Evolutionary conservation across 352 stramenopile species (phyloP).

Genomic region (Blastocystis sp.): DNA sequence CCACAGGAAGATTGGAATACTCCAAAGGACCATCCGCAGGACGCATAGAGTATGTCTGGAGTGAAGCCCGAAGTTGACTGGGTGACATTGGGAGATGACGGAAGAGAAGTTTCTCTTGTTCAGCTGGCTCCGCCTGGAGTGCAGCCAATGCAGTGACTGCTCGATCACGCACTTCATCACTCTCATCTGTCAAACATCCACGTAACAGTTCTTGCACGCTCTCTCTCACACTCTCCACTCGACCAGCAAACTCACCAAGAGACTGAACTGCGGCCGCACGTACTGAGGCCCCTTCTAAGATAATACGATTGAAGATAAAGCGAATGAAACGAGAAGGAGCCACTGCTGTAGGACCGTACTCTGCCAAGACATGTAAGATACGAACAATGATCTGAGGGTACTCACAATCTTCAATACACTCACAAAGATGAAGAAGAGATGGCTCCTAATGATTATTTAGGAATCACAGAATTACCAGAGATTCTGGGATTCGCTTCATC

Average conservation of each 20-base stretch:
- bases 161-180: slow-evolving; percentile 55
- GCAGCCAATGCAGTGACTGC: slow-evolving; percentile 13
- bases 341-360: slow-evolving; percentile 87
- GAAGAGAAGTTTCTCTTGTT: neutral
- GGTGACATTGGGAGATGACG: neutral
- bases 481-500: slow-evolving; percentile 91
- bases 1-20: slow-evolving; percentile 79
- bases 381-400: slow-evolving; percentile 79
- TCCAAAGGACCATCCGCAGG: slow-evolving; percentile 78
- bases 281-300: slow-evolving; percentile 94
- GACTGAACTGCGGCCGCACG: slow-evolving; percentile 91
- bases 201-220: slow-evolving; percentile 89
- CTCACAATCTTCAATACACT: slow-evolving; percentile 98
- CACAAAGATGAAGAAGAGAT: slow-evolving; percentile 92
- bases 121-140: slow-evolving; percentile 56
- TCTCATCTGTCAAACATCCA: slow-evolving; percentile 65
- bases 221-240: slow-evolving; percentile 84
- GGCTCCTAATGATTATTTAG: slow-evolving; percentile 80
- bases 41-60: slow-evolving; percentile 81
- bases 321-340: slow-evolving; percentile 94
- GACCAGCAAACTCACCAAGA: slow-evolving; percentile 90
- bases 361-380: slow-evolving; percentile 62
- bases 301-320: slow-evolving; percentile 99
- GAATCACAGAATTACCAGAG: slow-evolving; percentile 66
- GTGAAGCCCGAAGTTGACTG: slow-evolving; percentile 78